Conservation (phyloP, 345 rosid species). For the Viola odorata region DNA sequence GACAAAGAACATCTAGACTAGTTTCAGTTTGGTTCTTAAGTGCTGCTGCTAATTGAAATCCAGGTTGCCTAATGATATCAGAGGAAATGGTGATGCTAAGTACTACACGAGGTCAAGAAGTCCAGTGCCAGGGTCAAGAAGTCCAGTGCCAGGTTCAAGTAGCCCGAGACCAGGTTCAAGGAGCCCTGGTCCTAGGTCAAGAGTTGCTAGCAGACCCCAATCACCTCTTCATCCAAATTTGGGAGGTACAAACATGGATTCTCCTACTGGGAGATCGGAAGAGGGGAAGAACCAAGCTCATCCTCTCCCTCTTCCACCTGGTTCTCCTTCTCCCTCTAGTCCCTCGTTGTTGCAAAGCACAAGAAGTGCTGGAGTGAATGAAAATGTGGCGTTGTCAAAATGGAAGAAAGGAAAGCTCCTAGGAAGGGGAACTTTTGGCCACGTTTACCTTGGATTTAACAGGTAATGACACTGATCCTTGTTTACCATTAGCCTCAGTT, state of each 20-base stretch:
- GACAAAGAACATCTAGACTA: background rate
- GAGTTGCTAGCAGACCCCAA: constrained; percentile 60
- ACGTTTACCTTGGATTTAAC: constrained; percentile 88
- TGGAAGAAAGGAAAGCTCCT: constrained; percentile 89
- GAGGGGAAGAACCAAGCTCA: constrained; percentile 65
- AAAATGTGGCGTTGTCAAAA: constrained; percentile 38
- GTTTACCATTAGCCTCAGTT: background rate
- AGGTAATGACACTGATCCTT: constrained; percentile 38
- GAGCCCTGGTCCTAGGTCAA: constrained; percentile 36
- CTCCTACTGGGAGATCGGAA: constrained; percentile 53
- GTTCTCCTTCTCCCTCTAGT: constrained; percentile 81
- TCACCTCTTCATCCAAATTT: constrained; percentile 68
- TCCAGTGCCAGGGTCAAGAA: constrained; percentile 33
- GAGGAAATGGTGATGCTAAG: constrained; percentile 46
- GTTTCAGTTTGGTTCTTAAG: constrained; percentile 6
- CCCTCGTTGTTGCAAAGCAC: constrained; percentile 48
- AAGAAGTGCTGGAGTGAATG: constrained; percentile 36
- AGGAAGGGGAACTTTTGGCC: constrained; percentile 96
- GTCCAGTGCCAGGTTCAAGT: constrained; percentile 22
- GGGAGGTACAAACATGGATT: constrained; percentile 48
- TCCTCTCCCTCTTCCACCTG: constrained; percentile 88
- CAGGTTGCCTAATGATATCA: constrained; percentile 32
- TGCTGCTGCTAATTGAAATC: constrained; percentile 8
- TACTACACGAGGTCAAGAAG: constrained; percentile 40
- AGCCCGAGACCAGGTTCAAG: constrained; percentile 26